A percentile compares a stretch with the other conserved stretches of the same genome.
These are phyloP conservation scores for Colletotrichum graminicola DNA, from an alignment of 2,329 filamentous ascomycete species.

Conservation along the genomic window DNA sequence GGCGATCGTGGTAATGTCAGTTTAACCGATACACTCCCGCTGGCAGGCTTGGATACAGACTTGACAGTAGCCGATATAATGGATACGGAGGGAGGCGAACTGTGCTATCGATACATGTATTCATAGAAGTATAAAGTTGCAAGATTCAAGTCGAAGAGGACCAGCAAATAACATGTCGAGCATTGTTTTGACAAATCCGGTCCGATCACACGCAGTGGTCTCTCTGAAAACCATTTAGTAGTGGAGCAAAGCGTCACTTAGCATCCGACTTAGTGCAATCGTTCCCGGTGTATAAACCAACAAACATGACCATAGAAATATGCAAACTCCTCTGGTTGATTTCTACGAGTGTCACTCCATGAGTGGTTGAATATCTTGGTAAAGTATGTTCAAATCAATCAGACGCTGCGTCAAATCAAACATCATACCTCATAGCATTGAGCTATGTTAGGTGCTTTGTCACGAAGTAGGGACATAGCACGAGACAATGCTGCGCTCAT, in stretches of 20 bases:
- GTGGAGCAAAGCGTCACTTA: not conserved
- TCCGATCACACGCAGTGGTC: not conserved
- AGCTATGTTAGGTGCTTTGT: no score
- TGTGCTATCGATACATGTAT: constrained; percentile 43
- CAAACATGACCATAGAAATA: not conserved
- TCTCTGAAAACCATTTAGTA: accelerated
- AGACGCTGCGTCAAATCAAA: no score
- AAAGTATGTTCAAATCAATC: no score
- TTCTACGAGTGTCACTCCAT: not conserved
- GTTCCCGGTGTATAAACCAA: not conserved
- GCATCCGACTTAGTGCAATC: not conserved
- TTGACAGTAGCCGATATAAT: constrained; percentile 41
- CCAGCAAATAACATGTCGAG: not conserved
- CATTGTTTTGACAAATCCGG: not conserved
- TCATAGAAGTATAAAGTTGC: not conserved
- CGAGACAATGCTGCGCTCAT: no score
- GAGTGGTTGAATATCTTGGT: no score
- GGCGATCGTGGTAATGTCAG: constrained; percentile 37
- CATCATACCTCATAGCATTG: no score
- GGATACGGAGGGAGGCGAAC: constrained; percentile 35
- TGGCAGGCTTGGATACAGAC: constrained; percentile 37
- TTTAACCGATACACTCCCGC: constrained; percentile 35
- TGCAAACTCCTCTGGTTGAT: not conserved
- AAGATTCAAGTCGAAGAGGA: not conserved
- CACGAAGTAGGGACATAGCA: no score